Conservation (phyloP, 768 basidiomycete species). For the Agaricus bisporus region DNA sequence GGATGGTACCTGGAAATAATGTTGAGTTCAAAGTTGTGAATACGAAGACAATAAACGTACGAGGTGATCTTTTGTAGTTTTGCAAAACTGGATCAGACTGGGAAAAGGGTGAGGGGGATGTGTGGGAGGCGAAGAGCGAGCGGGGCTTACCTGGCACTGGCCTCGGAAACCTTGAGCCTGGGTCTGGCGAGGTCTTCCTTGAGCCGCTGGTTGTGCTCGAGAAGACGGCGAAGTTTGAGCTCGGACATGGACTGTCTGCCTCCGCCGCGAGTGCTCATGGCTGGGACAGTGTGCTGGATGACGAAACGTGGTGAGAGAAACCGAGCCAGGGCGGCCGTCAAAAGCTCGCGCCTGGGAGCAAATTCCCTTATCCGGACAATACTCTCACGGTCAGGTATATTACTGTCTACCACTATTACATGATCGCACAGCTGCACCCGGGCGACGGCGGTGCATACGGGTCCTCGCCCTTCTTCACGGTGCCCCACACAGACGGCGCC, state of each 20-base stretch:
- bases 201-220: constrained; percentile 91
- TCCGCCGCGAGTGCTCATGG: constrained; percentile 56
- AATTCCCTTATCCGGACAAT: not conserved
- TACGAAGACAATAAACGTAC: no score
- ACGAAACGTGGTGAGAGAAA: constrained; percentile 7
- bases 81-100: constrained; percentile 93
- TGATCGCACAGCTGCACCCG: constrained; percentile 67
- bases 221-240: constrained; percentile 90
- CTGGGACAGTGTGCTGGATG: constrained; percentile 12
- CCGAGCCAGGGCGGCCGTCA: not conserved
- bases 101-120: constrained; percentile 4
- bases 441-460: constrained; percentile 83
- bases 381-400: not conserved
- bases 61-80: constrained; percentile 83
- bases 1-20: constrained; percentile 66
- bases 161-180: constrained; percentile 87
- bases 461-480: constrained; percentile 83
- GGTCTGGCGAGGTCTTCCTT: constrained; percentile 88
- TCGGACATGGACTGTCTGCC: constrained; percentile 91
- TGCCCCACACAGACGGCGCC: constrained; percentile 95
- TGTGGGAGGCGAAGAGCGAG: not conserved
- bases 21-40: constrained; percentile 11
- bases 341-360: constrained; percentile 2
- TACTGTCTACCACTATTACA: constrained; percentile 51
- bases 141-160: constrained; percentile 69